Evolutionary conservation across 1,284 basidiomycete genomes (phyloP).

Genomic region (Boletus semigastroideus): DNA sequence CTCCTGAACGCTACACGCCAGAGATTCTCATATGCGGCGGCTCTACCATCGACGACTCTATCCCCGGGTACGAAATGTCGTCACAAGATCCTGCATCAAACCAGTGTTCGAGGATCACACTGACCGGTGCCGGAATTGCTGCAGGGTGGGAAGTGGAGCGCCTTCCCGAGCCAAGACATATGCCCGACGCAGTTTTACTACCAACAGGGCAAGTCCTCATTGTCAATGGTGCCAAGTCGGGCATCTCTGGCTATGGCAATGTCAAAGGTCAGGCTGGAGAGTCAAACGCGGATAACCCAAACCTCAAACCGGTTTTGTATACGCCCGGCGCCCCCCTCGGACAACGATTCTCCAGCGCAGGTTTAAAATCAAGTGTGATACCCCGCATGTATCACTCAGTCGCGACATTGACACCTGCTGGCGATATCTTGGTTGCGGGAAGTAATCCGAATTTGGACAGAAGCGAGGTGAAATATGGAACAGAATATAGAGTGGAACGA

Average conservation of each 20-base stretch:
- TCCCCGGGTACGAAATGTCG: slow-evolving; percentile 59
- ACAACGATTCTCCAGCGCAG: slow-evolving; percentile 59
- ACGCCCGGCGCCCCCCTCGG: slow-evolving; percentile 61
- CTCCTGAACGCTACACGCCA: slow-evolving; percentile 62
- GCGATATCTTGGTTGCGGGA: slow-evolving; percentile 74
- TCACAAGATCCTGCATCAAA: slow-evolving; percentile 69
- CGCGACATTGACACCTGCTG: slow-evolving; percentile 69
- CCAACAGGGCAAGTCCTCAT: slow-evolving; percentile 78
- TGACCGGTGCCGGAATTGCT: slow-evolving; percentile 64
- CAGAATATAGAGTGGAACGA: slow-evolving; percentile 82
- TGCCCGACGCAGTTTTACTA: slow-evolving; percentile 81
- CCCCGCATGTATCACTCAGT: slow-evolving; percentile 84
- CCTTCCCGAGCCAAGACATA: slow-evolving; percentile 72
- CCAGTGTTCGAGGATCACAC: slow-evolving; percentile 70
- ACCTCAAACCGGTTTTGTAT: slow-evolving; percentile 73
- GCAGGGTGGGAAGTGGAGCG: slow-evolving; percentile 72
- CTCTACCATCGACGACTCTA: slow-evolving; percentile 63
- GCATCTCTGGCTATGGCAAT: slow-evolving; percentile 85
- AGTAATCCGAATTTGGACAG: slow-evolving; percentile 83
- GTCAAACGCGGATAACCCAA: slow-evolving; percentile 81
- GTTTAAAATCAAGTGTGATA: slow-evolving; percentile 68
- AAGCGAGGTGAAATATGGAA: slow-evolving; percentile 66
- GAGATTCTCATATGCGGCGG: slow-evolving; percentile 81
- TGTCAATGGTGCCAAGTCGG: slow-evolving; percentile 73
- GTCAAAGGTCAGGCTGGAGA: slow-evolving; percentile 65